These are phyloP conservation scores for Cystofilobasidium bisporidii DNA, from an alignment of 768 basidiomycete species.

Conservation along the genomic window DNA sequence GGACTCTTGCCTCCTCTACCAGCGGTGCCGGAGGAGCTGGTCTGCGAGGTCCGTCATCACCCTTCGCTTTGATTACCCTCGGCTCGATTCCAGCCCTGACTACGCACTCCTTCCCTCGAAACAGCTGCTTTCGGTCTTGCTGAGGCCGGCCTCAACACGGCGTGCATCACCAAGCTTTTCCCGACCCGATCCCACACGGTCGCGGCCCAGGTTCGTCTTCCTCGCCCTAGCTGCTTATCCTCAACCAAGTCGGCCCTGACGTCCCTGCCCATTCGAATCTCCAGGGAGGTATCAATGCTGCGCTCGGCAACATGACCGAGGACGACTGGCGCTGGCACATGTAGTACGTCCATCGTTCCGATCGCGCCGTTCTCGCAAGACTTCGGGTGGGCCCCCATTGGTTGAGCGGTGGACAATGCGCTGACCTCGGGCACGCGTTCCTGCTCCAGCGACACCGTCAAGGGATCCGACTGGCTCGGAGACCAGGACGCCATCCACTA, in stretches of 20 bases:
- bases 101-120: neutral
- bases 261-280: no score
- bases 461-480: slow-evolving; percentile 99
- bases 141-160: slow-evolving; percentile 96
- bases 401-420: neutral
- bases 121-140: slow-evolving; percentile 43
- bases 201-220: slow-evolving; percentile 69
- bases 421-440: neutral
- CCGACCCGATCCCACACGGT: slow-evolving; percentile 98
- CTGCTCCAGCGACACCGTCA: slow-evolving; percentile 49
- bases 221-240: no score
- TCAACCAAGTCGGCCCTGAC: neutral
- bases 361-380: no score
- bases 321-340: slow-evolving; percentile 99
- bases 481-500: slow-evolving; percentile 99
- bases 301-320: slow-evolving; percentile 98
- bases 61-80: neutral
- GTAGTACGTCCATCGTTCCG: slow-evolving; percentile 42
- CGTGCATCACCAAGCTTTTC: slow-evolving; percentile 98
- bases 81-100: neutral
- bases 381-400: slow-evolving; percentile 31
- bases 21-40: slow-evolving; percentile 98
- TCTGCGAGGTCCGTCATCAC: slow-evolving; percentile 85
- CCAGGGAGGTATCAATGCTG: slow-evolving; percentile 95
- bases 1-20: slow-evolving; percentile 17